A percentile compares a stretch with the other conserved stretches of the same genome.
Evolutionary conservation across 805 yeast genomes (phyloP).

Genomic region (Peterozyma xylosa): DNA sequence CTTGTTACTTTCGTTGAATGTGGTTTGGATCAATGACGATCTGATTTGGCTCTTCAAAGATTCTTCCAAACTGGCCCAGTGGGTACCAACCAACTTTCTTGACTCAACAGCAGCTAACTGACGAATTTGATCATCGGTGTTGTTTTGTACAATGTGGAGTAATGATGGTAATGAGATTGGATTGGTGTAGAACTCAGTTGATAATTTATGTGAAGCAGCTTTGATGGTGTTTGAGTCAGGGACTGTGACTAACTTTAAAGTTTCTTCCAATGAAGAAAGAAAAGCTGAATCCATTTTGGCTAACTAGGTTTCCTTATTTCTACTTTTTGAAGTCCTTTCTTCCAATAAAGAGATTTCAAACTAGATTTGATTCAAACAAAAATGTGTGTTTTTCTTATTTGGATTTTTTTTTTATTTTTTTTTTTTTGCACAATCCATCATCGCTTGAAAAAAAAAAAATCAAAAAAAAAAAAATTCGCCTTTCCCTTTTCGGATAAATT

Average conservation of each 20-base stretch:
- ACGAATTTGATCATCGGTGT: constrained; percentile 62
- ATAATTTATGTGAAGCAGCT: constrained; percentile 69
- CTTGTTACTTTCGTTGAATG: constrained; percentile 55
- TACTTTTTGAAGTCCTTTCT: too few relatives aligned
- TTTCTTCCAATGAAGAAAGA: constrained; percentile 64
- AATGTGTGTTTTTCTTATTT: constrained; percentile 1
- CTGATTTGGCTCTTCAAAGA: constrained; percentile 54
- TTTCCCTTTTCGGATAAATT: too few relatives aligned
- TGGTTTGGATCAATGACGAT: constrained; percentile 56
- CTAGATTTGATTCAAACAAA: not conserved
- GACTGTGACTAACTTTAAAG: constrained; percentile 68
- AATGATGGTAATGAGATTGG: constrained; percentile 73
- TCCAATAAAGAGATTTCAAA: too few relatives aligned
- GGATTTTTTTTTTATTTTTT: not conserved
- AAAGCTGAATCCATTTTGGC: constrained; percentile 60
- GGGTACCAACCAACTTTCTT: constrained; percentile 66
- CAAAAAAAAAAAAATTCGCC: too few relatives aligned
- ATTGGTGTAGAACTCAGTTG: constrained; percentile 65
- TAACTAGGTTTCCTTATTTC: too few relatives aligned
- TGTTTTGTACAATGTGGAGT: constrained; percentile 70
- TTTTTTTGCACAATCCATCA: not conserved
- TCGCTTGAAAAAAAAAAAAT: too few relatives aligned
- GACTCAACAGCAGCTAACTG: constrained; percentile 97
- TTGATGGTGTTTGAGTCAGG: constrained; percentile 82
- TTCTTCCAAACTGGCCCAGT: constrained; percentile 56